Base-by-base conservation (phyloP, 1,284 basidiomycete species). In the Mycena citricolor region DNA sequence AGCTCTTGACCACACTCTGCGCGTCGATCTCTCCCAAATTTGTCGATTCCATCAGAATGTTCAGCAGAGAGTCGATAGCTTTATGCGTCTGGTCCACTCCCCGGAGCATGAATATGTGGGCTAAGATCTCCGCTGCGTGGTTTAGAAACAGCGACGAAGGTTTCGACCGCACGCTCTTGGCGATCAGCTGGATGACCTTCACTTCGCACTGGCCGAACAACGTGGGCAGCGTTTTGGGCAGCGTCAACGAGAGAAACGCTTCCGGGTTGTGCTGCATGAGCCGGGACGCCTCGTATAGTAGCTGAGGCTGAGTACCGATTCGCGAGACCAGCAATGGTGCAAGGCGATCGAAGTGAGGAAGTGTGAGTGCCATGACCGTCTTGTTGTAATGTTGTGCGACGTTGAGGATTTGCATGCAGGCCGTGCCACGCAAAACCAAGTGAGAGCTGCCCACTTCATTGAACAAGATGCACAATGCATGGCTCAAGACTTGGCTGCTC, bases 181-280 rank as follows among this genome's bases (percentile, higher is more conserved):
- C 59, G 22, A 77, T 63, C 46, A 65, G 55, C 50, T 74, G 64
- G 52, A 79, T 58, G 44, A 77, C 62, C 28, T 66, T 69, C 2
- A 75, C 60, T 36, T 92, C 80, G 47, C 78, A 74, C 25, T 70
- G 70, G 4, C 80, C 78, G 52, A 92, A 86, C 24, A 94, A 62
- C 16, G 72, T 67, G 0, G 93, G 92, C 2, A 94, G 69, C 1
- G 82, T 87, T 44, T 78, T 71, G 2, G 73, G 62, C 8, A 88
- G 71, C 1, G 84, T 89, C 14, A 79, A 70, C 2, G 74, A 70
- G 41, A 95, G 70, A 59, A 95, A 92, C 51, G 81, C 79, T 11
- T 68, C 61, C 0, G 74, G 69, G 10, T 70, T 62, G 23, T 81
- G 67, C 2, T 71, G 70, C 51, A 90, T 66, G 49, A 90, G 74